phyloP scores from a whole-genome alignment of 2,329 filamentous ascomycete genomes.

The Fusarium miscanthi region DNA sequence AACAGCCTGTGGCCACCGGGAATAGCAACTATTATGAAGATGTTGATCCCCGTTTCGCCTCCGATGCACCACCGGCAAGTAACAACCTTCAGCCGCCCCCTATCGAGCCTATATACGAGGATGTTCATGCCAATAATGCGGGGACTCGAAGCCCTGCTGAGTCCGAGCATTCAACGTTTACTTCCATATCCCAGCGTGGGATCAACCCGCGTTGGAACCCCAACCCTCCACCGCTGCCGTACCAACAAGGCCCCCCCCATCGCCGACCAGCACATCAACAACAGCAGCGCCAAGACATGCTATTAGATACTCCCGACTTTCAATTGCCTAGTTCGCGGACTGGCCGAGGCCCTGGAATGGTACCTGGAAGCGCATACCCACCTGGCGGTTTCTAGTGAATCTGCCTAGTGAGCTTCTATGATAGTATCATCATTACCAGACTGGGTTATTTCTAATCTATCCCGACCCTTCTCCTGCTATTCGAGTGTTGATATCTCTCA shows the following conservation, averaged over 20 bases:
- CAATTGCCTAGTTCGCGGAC: constrained; percentile 67
- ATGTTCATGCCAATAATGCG: constrained; percentile 62
- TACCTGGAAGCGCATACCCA: constrained; percentile 66
- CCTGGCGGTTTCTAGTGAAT: constrained; percentile 46
- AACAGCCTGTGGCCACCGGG: constrained; percentile 44
- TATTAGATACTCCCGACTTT: constrained; percentile 90
- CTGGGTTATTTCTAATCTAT: neutral
- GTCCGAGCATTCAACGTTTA: constrained; percentile 87
- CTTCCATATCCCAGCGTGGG: constrained; percentile 87
- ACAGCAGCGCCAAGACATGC: constrained; percentile 72
- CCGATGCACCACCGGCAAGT: constrained; percentile 46
- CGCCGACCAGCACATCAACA: constrained; percentile 63
- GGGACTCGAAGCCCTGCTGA: constrained; percentile 76
- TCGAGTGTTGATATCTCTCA: constrained; percentile 6
- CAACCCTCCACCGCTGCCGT: constrained; percentile 58
- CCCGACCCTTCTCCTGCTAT: neutral
- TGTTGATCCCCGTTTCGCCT: constrained; percentile 86
- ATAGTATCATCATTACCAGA: neutral
- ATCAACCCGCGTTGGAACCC: constrained; percentile 89
- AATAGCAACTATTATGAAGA: constrained; percentile 84
- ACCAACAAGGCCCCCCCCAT: constrained; percentile 56
- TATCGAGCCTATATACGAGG: constrained; percentile 67
- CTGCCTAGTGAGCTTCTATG: constrained; percentile 3
- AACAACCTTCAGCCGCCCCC: constrained; percentile 45
- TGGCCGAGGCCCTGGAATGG: constrained; percentile 56